Percentiles rank a stretch among this genome's conserved stretches.
phyloP scores from a whole-genome alignment of 495 filamentous ascomycete species.

The Podospora tetraspora region DNA sequence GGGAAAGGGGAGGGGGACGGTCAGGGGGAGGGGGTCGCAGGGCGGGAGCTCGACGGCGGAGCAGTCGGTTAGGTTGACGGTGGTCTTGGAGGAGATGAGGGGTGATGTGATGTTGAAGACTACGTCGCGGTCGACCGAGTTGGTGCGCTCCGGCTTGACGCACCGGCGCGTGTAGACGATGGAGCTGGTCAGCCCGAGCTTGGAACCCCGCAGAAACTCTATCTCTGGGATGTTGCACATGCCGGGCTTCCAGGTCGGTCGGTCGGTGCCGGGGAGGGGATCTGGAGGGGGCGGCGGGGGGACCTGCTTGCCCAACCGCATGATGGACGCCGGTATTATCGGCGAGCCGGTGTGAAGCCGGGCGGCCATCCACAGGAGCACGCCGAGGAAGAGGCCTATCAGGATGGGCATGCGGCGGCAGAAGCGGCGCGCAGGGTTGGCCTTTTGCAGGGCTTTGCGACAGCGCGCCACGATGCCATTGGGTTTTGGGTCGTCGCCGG shows the following conservation, averaged over 20 bases:
- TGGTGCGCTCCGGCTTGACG: constrained; percentile 24
- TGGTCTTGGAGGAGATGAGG: constrained; percentile 26
- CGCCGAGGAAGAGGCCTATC: constrained; percentile 12
- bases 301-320: background rate
- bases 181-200: constrained; percentile 32
- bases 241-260: constrained; percentile 6
- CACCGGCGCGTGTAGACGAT: constrained; percentile 38
- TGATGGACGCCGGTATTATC: constrained; percentile 9
- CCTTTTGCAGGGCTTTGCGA: constrained; percentile 12
- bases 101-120: constrained; percentile 31
- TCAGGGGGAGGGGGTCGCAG: constrained; percentile 29
- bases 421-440: constrained; percentile 16
- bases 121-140: constrained; percentile 21
- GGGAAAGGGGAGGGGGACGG: constrained; percentile 32
- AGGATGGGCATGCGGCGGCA: constrained; percentile 20
- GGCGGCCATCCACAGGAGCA: constrained; percentile 18
- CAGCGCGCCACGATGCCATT: constrained; percentile 4
- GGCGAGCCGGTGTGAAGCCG: constrained; percentile 19
- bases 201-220: constrained; percentile 21
- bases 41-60: constrained; percentile 16
- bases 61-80: constrained; percentile 31
- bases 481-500: background rate
- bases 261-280: constrained; percentile 4
- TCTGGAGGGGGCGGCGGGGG: background rate
- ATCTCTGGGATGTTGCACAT: constrained; percentile 18